Evolutionary conservation across 192 early-diverging fungal genomes (phyloP), one percentile per base, ranked within the genome.

Genomic region (Mortierella hygrophila): DNA sequence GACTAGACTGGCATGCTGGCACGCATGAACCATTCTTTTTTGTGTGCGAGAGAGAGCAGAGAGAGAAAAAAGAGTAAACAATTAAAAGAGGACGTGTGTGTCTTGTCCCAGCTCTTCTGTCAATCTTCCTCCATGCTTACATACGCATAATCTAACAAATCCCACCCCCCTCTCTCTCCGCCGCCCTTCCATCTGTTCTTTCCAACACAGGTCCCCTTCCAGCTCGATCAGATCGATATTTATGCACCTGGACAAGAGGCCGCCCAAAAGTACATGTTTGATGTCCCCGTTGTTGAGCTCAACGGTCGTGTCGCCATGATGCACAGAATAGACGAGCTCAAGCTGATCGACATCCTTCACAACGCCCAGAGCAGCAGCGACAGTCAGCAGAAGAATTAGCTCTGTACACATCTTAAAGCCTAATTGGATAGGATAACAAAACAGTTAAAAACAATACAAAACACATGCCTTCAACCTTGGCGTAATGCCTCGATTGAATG

Each of bases 211-310:
- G 72, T 86, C 23, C 79, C 84, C 5, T 86, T 86, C 54, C 71
- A 86, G 16, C 72, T 86, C 11, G 84, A 86, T 74, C 79, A 86
- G 42, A 46, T 86, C 42, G 84, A 86, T 72, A 86, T 86, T 29
- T 86, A 86, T n/a, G 84, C 84, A 0, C 84, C 84, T 18, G 84
- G 79, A 3, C 74, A 86, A 46, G 84, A 81, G 29, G 71, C 70
- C 21, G 69, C 75, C 15, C 84, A 92, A 63, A 89, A 89, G 68
- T 92, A 92, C 80, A 89, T 92, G 74, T 92, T 90, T 75, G 91
- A 92, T 76, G 83, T 90, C n/a, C 91, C 91, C 10, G 91, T 92
- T 6, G 83, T 90, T 42, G 90, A 92, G 71, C 60, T 92, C 68
- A 88, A 91, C 23, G 90, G 84, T 16, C 72, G 88, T 37, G 89